A percentile compares a stretch with the other conserved stretches of the same genome.
phyloP scores from a whole-genome alignment of 768 basidiomycete species.

The Lepiota brunneoincarnata region DNA sequence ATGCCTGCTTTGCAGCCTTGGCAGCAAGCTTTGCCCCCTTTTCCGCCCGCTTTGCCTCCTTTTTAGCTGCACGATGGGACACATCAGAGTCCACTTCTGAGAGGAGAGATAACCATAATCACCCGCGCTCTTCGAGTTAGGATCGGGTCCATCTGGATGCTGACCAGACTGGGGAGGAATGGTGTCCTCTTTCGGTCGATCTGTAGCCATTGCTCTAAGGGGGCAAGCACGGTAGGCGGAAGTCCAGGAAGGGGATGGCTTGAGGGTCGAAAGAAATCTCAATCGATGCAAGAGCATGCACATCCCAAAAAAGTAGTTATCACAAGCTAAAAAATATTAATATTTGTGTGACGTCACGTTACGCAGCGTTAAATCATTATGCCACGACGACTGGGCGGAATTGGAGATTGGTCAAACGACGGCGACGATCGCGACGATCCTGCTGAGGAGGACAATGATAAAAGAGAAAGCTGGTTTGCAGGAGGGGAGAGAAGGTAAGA shows the following conservation, averaged over 20 bases:
- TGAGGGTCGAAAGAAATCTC: neutral
- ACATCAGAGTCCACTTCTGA: neutral
- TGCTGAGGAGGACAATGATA: constrained; percentile 44
- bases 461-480: constrained; percentile 77
- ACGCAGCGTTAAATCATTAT: neutral
- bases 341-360: too few species aligned
- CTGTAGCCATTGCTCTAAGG: constrained; percentile 6
- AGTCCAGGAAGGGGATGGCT: neutral
- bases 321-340: neutral
- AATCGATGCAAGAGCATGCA: constrained; percentile 10
- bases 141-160: constrained; percentile 18
- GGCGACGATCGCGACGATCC: constrained; percentile 53
- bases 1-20: constrained; percentile 38
- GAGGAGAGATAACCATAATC: constrained; percentile 1
- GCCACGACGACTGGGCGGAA: constrained; percentile 44
- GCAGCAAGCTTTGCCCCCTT: constrained; percentile 78
- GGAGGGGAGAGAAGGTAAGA: constrained; percentile 90
- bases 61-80: constrained; percentile 55
- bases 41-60: constrained; percentile 79
- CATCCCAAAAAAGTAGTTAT: constrained; percentile 2
- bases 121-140: constrained; percentile 45
- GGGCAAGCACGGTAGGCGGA: neutral
- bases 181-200: neutral
- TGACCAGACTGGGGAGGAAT: constrained; percentile 1
- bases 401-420: constrained; percentile 46